Evolutionary conservation across 1,284 basidiomycete genomes (phyloP).

Genomic region (Sporisorium scitamineum): DNA sequence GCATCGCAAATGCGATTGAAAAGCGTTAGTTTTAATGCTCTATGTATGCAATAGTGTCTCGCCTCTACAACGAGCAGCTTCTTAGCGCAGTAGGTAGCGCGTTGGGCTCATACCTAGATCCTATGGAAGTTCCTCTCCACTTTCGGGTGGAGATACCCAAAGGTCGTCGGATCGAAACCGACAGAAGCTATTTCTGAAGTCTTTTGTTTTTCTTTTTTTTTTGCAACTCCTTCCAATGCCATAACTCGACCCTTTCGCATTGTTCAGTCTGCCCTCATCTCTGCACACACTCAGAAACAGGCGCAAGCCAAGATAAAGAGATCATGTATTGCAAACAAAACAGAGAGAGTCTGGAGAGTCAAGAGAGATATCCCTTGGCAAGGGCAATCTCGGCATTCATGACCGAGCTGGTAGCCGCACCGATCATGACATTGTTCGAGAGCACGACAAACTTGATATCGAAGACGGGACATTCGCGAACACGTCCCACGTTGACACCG

Average conservation of each 20-base stretch:
- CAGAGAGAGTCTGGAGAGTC: not conserved
- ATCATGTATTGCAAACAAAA: not conserved
- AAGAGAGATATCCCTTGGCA: constrained; percentile 75
- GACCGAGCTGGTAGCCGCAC: constrained; percentile 95
- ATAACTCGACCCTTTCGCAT: no score
- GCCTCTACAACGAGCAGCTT: constrained; percentile 13
- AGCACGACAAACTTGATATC: constrained; percentile 88
- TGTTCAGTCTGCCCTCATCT: no score
- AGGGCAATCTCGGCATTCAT: constrained; percentile 98
- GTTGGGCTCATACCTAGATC: constrained; percentile 52
- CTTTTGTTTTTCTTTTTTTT: not conserved
- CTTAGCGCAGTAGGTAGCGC: constrained; percentile 53
- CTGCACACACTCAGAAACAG: not conserved
- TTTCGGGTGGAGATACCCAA: constrained; percentile 45
- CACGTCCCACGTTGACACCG: constrained; percentile 89
- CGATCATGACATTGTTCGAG: constrained; percentile 94
- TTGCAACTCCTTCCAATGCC: no score
- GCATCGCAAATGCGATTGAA: no score
- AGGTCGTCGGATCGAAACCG: constrained; percentile 61
- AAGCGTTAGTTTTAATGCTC: no score
- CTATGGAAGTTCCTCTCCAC: constrained; percentile 40
- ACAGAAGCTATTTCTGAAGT: constrained; percentile 55
- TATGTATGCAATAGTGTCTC: constrained; percentile 1
- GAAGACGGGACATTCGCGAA: constrained; percentile 88
- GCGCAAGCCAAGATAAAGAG: not conserved